A percentile compares a stretch with the other conserved stretches of the same genome.
Conservation (phyloP, 495 filamentous ascomycete species). For the Cudoniella acicularis region DNA sequence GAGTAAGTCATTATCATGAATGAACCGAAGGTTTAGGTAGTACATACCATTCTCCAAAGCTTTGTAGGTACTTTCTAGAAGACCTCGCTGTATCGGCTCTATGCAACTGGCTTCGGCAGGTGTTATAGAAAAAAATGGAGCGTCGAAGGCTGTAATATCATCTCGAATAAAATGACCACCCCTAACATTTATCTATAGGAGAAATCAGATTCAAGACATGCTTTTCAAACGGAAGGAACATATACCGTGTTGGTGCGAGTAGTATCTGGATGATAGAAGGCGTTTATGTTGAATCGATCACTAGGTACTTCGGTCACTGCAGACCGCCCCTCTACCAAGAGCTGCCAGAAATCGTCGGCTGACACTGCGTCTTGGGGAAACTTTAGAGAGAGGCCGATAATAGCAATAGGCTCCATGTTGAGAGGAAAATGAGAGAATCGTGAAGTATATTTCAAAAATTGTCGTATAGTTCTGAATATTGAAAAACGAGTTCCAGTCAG, state of each 20-base stretch:
- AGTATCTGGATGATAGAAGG: conserved; percentile 34
- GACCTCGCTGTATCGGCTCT: conserved; percentile 51
- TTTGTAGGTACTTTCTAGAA: conserved; percentile 52
- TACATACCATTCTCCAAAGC: conserved; percentile 40
- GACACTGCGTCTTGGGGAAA: conserved; percentile 37
- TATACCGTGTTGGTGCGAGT: neutral
- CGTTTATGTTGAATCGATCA: conserved; percentile 37
- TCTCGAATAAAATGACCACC: conserved; percentile 44
- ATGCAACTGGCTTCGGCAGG: conserved; percentile 52
- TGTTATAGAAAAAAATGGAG: conserved; percentile 53
- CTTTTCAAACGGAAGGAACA: no score
- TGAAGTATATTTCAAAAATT: no score
- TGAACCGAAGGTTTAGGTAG: conserved; percentile 24
- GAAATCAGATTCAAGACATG: neutral
- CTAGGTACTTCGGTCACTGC: conserved; percentile 36
- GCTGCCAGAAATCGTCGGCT: conserved; percentile 39
- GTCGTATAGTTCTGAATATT: no score
- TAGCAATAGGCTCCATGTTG: conserved; percentile 36
- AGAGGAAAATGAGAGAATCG: no score
- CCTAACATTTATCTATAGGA: neutral
- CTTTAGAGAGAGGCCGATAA: conserved; percentile 36
- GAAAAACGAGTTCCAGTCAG: no score
- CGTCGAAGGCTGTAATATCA: conserved; percentile 51
- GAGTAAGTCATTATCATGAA: no score
- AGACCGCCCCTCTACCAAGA: conserved; percentile 31